Conservation (phyloP, 495 filamentous ascomycete species). For the Paragyromitra xinjiangensis region DNA sequence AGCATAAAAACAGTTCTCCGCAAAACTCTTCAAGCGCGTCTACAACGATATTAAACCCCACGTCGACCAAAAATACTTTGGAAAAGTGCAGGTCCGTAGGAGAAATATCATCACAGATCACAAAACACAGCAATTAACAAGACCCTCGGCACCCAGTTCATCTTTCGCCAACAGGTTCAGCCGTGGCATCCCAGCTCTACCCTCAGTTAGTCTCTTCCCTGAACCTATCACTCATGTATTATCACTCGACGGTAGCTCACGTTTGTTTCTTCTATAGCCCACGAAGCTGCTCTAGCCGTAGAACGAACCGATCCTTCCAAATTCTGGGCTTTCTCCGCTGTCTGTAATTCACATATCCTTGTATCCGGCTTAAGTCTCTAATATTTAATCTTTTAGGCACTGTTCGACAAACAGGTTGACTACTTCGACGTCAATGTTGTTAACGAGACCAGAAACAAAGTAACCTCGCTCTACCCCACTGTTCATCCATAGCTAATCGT, state of each 20-base stretch:
- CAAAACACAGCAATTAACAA: constrained; percentile 59
- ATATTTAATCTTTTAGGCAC: constrained; percentile 56
- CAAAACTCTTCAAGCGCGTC: constrained; percentile 59
- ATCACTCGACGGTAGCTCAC: constrained; percentile 16
- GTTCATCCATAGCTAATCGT: not conserved
- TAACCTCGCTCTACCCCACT: not conserved
- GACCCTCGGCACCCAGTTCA: constrained; percentile 56
- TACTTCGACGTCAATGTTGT: constrained; percentile 87
- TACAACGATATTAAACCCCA: constrained; percentile 46
- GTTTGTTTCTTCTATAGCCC: constrained; percentile 59
- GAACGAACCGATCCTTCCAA: constrained; percentile 70
- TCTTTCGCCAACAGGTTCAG: constrained; percentile 91
- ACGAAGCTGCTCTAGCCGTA: constrained; percentile 87
- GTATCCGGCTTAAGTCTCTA: not conserved
- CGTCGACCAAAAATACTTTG: constrained; percentile 39
- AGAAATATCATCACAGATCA: constrained; percentile 53
- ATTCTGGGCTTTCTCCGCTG: constrained; percentile 79
- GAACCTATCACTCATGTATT: not conserved
- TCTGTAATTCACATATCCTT: constrained; percentile 9
- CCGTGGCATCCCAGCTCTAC: constrained; percentile 95
- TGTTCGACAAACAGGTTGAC: constrained; percentile 74
- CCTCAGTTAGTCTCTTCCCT: constrained; percentile 59
- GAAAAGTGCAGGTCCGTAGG: constrained; percentile 42
- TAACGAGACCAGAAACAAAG: constrained; percentile 76
- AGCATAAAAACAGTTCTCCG: constrained; percentile 51